A percentile compares a stretch with the other conserved stretches of the same genome.
Evolutionary conservation across 768 basidiomycete genomes (phyloP).

Genomic region (Lactarius deliciosus): DNA sequence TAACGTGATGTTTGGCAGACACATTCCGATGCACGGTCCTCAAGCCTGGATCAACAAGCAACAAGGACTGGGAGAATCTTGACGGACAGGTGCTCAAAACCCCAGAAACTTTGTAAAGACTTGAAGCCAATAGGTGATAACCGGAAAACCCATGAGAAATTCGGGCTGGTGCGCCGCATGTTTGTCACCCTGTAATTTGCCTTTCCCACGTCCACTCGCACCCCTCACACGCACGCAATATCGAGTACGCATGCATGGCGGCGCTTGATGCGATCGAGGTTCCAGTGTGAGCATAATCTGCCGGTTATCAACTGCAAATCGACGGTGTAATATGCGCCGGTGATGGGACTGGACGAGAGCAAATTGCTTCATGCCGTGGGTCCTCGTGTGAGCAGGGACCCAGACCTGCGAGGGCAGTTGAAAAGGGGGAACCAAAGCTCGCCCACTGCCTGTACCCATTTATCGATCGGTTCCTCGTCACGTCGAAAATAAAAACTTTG

Average conservation of each 20-base stretch:
- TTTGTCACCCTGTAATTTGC: not conserved
- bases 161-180: not conserved
- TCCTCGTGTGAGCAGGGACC: not conserved
- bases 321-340: slow-evolving; percentile 10
- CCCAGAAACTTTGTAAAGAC: not conserved
- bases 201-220: not conserved
- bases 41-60: not conserved
- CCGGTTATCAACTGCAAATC: slow-evolving; percentile 13
- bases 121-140: not conserved
- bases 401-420: no score
- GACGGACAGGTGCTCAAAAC: not conserved
- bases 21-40: not conserved
- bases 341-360: slow-evolving; percentile 1
- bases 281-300: slow-evolving; percentile 6
- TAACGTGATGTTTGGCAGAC: not conserved
- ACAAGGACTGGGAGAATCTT: not conserved
- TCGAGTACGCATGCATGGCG: not conserved
- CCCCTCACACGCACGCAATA: slow-evolving; percentile 3
- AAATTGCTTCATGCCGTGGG: slow-evolving; percentile 10
- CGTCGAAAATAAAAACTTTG: no score
- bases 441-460: no score
- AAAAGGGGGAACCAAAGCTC: no score
- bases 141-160: not conserved
- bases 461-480: no score
- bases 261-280: slow-evolving; percentile 5